Conservation (phyloP, 208 protist species). For the Leishmania martiniquensis region DNA sequence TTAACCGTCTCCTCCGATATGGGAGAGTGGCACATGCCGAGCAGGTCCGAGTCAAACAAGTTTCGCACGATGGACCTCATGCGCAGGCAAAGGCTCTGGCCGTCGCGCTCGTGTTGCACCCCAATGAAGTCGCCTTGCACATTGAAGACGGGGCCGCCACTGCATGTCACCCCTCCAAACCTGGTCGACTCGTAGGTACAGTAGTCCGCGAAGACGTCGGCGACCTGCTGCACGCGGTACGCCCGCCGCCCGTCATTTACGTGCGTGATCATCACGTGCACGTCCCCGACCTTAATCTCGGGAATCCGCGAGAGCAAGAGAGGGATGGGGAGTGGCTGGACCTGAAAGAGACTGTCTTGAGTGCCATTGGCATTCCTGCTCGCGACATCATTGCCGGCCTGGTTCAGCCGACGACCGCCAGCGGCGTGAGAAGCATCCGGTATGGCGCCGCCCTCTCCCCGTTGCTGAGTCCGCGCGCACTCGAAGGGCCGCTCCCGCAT, state of each 20-base stretch:
- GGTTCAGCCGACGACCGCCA: neutral
- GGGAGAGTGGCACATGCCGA: slow-evolving; percentile 75
- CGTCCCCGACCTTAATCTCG: slow-evolving; percentile 56
- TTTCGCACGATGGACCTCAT: slow-evolving; percentile 72
- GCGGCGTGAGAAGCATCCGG: neutral
- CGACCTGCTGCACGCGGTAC: slow-evolving; percentile 69
- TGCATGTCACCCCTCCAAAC: slow-evolving; percentile 45
- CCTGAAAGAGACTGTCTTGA: slow-evolving; percentile 35
- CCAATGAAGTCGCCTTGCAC: slow-evolving; percentile 84
- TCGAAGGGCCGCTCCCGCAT: neutral
- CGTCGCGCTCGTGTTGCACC: slow-evolving; percentile 69
- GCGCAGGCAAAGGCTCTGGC: slow-evolving; percentile 65
- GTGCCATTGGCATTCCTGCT: neutral
- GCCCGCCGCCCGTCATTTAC: slow-evolving; percentile 42
- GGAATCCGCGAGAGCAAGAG: slow-evolving; percentile 71
- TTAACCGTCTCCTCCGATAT: slow-evolving; percentile 45
- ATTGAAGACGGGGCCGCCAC: slow-evolving; percentile 84
- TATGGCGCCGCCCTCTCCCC: neutral
- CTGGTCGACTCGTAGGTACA: slow-evolving; percentile 68
- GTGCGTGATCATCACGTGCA: slow-evolving; percentile 84
- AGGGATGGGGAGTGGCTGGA: slow-evolving; percentile 79
- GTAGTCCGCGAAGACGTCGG: slow-evolving; percentile 62
- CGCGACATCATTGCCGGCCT: neutral
- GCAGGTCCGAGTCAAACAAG: slow-evolving; percentile 66
- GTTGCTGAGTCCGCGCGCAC: neutral